phyloP scores from a whole-genome alignment of 805 yeast species.

The Wickerhamiella occidentalis region DNA sequence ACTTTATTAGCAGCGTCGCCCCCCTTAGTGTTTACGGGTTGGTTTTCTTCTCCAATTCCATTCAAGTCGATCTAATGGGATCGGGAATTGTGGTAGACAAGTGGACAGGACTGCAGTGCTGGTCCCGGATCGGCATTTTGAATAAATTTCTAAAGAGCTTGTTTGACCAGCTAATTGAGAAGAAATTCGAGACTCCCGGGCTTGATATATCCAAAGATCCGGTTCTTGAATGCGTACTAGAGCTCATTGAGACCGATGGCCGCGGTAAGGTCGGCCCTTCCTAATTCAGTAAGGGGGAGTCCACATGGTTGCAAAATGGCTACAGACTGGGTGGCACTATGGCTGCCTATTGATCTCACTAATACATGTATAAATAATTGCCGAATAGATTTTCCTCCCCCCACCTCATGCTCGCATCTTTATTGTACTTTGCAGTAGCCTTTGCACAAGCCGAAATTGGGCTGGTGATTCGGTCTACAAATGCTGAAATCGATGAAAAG shows the following conservation, averaged over 20 bases:
- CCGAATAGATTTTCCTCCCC: neutral
- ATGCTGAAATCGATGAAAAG: slow-evolving; percentile 12
- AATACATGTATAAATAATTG: neutral
- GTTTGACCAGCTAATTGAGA: slow-evolving; percentile 55
- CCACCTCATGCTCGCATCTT: neutral
- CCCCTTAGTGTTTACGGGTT: slow-evolving; percentile 65
- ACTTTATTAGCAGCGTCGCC: slow-evolving; percentile 63
- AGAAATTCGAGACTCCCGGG: slow-evolving; percentile 43
- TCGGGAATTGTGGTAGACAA: slow-evolving; percentile 66
- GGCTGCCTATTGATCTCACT: neutral
- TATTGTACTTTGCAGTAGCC: neutral
- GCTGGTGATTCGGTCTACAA: slow-evolving; percentile 11
- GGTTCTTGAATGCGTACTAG: slow-evolving; percentile 24
- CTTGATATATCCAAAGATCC: slow-evolving; percentile 23
- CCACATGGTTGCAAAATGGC: neutral
- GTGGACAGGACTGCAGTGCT: slow-evolving; percentile 85
- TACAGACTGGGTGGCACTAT: neutral
- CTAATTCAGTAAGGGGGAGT: neutral
- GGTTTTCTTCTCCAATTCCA: slow-evolving; percentile 66
- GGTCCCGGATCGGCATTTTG: slow-evolving; percentile 89
- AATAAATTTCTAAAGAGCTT: slow-evolving; percentile 55
- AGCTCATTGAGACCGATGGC: slow-evolving; percentile 27
- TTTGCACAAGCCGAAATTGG: slow-evolving; percentile 17
- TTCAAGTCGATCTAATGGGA: slow-evolving; percentile 47
- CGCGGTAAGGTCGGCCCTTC: neutral